Base-by-base conservation (phyloP, 2,329 filamentous ascomycete species). In the Beauveria bassiana region DNA sequence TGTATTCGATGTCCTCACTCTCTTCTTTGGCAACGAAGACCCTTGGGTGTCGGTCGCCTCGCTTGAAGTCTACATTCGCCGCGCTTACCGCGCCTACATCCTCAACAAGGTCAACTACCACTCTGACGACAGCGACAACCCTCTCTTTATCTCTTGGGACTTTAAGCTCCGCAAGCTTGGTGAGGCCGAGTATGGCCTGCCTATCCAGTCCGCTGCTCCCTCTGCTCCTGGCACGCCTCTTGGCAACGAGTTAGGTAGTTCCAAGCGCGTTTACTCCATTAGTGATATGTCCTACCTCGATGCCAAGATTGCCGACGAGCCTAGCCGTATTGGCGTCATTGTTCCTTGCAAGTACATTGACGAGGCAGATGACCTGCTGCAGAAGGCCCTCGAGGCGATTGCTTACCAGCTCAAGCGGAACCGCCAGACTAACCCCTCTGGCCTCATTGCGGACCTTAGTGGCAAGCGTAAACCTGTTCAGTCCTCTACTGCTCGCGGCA, bases 81-180 rank as follows among this genome's bases (percentile, higher is more conserved):
- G 95, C 65, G 93, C 95, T 16, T 99, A 99, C 80, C 90, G 95
- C 80, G 95, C 95, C 2, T 99, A 99, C 77, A 87, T 90, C 63
- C 80, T 99, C 57, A 93, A 96, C 82, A 81, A 86, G 68, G 88
- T 99, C 62, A 86, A 96, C 69, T 99, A 99, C 74, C 87, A 96
- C 73, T 86, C 93, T 70, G 87, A 88, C 60, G 91, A 96, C 68
- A 81, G 75, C 10, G 81, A 83, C 10, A 74, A 73, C 26, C 83
- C 89, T 26, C 86, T 88, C 10, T 96, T 90, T 70, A 80, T 98
- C 46, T 91, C 92, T 12, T 99, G 95, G 95, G 93, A 98, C 76
- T 99, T 99, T 74, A 83, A 91, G 62, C 86, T 99, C 63, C 87
- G 93, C 72, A 98, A 96, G 82, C 88, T 96, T 68, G 93, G 92